These are phyloP conservation scores for Uncinocarpus reesii DNA, from an alignment of 2,329 filamentous ascomycete genomes.

Conservation along the genomic window DNA sequence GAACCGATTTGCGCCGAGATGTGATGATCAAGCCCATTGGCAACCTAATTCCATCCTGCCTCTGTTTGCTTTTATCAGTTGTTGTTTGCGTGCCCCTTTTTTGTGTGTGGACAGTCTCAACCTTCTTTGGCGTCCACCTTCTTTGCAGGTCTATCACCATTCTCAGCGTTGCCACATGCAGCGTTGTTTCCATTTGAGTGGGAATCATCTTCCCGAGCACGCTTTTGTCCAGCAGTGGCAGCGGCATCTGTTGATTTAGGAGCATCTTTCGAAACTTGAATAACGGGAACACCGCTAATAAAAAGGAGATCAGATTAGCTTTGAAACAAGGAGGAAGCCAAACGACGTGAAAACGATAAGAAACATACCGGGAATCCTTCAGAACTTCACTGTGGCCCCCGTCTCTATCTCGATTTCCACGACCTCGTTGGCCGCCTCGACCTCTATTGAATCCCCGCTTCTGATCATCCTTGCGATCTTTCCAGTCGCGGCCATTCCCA, in stretches of 20 bases:
- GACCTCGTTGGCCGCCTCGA: conserved; percentile 24
- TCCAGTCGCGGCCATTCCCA: conserved; percentile 33
- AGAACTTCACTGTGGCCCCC: conserved; percentile 27
- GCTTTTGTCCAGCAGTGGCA: conserved; percentile 34
- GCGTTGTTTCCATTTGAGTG: conserved; percentile 8
- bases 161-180: conserved; percentile 23
- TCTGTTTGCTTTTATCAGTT: neutral
- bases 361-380: conserved; percentile 37
- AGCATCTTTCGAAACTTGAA: conserved; percentile 24
- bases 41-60: neutral
- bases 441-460: conserved; percentile 34
- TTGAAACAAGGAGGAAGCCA: neutral
- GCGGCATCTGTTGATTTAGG: conserved; percentile 7
- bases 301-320: conserved; percentile 4
- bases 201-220: conserved; percentile 34
- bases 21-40: neutral
- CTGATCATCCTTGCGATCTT: conserved; percentile 38
- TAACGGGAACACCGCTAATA: conserved; percentile 36
- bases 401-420: conserved; percentile 14
- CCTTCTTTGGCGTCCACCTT: conserved; percentile 40
- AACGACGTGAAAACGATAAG: neutral
- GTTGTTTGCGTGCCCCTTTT: neutral
- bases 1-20: conserved; percentile 5
- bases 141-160: conserved; percentile 34
- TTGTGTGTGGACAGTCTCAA: conserved; percentile 17